phyloP scores from a whole-genome alignment of 495 filamentous ascomycete genomes.

The Bryoglossum gracile region DNA sequence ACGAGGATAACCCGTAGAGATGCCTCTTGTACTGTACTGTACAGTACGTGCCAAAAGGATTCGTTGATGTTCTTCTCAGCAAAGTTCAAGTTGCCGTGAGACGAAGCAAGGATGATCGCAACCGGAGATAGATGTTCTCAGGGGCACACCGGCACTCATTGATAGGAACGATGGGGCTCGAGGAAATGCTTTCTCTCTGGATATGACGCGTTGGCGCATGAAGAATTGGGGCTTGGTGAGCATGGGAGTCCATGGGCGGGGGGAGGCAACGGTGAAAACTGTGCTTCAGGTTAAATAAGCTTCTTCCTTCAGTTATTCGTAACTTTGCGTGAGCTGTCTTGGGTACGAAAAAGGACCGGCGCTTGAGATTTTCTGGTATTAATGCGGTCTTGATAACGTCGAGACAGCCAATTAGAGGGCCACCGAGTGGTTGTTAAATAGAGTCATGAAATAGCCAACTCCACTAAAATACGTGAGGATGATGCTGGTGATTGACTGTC shows the following conservation, averaged over 20 bases:
- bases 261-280: neutral
- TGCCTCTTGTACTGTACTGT: neutral
- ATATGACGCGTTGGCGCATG: slow-evolving; percentile 1
- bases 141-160: neutral
- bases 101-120: neutral
- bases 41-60: neutral
- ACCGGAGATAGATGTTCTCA: neutral
- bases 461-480: too few relatives aligned
- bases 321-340: neutral
- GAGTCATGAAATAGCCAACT: too few relatives aligned
- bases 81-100: neutral
- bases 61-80: neutral
- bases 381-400: too few relatives aligned
- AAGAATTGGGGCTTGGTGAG: neutral
- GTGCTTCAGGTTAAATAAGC: neutral
- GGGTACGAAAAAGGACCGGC: neutral
- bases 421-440: too few relatives aligned
- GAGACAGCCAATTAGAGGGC: too few relatives aligned
- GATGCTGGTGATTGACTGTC: too few relatives aligned
- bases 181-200: neutral
- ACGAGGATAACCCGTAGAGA: neutral
- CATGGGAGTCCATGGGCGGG: neutral
- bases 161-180: neutral
- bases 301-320: neutral
- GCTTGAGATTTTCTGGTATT: neutral